phyloP scores from a whole-genome alignment of 192 early-diverging fungal genomes.

The Entomortierella lignicola region DNA sequence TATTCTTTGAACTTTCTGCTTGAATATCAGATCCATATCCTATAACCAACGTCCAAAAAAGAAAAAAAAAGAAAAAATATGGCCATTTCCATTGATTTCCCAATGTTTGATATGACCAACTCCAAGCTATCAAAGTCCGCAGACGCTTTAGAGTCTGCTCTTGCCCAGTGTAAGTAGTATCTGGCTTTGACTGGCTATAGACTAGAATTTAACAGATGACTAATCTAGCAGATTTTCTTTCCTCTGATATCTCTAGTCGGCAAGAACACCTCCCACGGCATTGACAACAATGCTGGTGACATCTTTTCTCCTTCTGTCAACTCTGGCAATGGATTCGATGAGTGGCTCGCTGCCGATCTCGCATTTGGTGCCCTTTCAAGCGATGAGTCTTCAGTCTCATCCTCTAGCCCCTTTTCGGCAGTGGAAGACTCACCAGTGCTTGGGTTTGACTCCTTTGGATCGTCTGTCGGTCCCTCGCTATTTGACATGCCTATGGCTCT shows the following conservation, averaged over 20 bases:
- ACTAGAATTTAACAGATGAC: neutral
- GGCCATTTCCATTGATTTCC: slow-evolving; percentile 49
- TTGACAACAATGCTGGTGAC: slow-evolving; percentile 6
- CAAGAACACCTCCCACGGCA: slow-evolving; percentile 22
- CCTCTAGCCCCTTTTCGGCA: slow-evolving; percentile 40
- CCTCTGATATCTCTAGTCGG: slow-evolving; percentile 17
- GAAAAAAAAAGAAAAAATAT: too few relatives aligned
- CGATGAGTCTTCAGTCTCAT: slow-evolving; percentile 37
- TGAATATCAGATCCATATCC: neutral
- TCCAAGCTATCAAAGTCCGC: slow-evolving; percentile 44
- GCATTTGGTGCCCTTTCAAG: slow-evolving; percentile 29
- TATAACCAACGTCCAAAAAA: neutral
- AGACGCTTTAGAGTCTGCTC: slow-evolving; percentile 50
- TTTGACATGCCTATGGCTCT: slow-evolving; percentile 36
- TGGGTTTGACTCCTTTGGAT: slow-evolving; percentile 45
- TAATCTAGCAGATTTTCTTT: neutral
- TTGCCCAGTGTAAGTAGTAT: slow-evolving; percentile 43
- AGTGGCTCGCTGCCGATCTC: slow-evolving; percentile 48
- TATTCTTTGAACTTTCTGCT: slow-evolving; percentile 3
- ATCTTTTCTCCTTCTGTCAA: slow-evolving; percentile 17
- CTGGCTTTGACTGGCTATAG: neutral
- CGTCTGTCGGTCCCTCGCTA: slow-evolving; percentile 24
- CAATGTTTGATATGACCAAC: slow-evolving; percentile 50
- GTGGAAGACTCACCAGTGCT: slow-evolving; percentile 48
- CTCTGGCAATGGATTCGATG: slow-evolving; percentile 42